Conservation (phyloP, 257 asterid species). For the Scutellaria minor region DNA sequence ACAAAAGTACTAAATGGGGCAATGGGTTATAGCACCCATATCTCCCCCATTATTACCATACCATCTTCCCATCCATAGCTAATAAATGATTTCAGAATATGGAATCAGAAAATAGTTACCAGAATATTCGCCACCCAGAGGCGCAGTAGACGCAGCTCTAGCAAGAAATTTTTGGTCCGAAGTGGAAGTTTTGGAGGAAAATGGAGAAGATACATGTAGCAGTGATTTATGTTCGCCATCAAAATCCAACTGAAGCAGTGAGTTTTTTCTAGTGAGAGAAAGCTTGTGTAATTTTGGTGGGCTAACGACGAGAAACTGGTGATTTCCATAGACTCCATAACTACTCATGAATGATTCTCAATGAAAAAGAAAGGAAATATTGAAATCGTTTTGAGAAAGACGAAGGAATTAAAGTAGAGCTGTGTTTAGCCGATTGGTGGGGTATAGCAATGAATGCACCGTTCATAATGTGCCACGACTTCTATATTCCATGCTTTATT, state of each 20-base stretch:
- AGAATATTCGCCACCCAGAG: slow-evolving; percentile 56
- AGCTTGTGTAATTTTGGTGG: slow-evolving; percentile 37
- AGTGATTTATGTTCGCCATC: slow-evolving; percentile 8
- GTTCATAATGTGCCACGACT: no score
- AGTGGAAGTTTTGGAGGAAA: background rate
- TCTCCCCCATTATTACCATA: background rate
- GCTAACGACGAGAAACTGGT: slow-evolving; percentile 26
- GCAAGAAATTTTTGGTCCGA: slow-evolving; percentile 26
- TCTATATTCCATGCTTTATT: no score
- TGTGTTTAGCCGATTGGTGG: no score
- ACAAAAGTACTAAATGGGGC: no score
- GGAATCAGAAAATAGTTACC: slow-evolving; percentile 40
- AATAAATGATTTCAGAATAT: background rate
- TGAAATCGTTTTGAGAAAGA: no score
- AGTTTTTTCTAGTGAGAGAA: slow-evolving; percentile 20
- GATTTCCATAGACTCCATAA: slow-evolving; percentile 33
- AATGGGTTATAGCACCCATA: no score
- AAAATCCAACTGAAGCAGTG: slow-evolving; percentile 5
- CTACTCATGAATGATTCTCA: slow-evolving; percentile 34
- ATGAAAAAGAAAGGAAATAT: no score
- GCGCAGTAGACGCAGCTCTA: slow-evolving; percentile 56
- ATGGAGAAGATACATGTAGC: no score
- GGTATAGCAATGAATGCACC: no score
- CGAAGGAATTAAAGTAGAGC: no score
- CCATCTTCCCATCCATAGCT: background rate